Evolutionary conservation across 1,284 basidiomycete species (phyloP), one percentile per base, ranked within the genome.

Genomic region (Cryptococcus sp.): DNA sequence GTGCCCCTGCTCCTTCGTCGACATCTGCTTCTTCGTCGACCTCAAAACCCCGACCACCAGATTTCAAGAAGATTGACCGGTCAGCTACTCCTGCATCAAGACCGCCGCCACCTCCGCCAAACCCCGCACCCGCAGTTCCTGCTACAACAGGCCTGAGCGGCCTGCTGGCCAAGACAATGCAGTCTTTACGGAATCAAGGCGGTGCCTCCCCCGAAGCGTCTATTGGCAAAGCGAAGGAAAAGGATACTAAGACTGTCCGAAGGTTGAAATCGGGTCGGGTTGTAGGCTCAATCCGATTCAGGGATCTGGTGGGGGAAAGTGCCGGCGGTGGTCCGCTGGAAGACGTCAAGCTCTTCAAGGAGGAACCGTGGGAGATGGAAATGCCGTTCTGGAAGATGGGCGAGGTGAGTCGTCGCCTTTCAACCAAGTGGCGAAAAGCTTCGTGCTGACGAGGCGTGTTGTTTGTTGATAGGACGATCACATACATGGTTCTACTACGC

Each of bases 331-430:
- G 71, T 5, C 51, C 57, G 3, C 53, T 77, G 10, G 65, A 59
- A 20, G 63, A 60, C 11, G 46, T 72, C 40, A 61, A 60, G 39
- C 25, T 57, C 22, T 77, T 77, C 59, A 64, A 38, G 4, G 53
- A 72, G 47, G 71, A 69, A 53, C 38, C 68, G 5, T 61, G 56
- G 35, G 73, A 77, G 63, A 59, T 70, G n/a, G 71, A 72, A 49
- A 50, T 35, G 1, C 55, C 68, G 1, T 60, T 56, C 1, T 76
- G 72, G 72, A 53, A 64, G 23, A 39, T 46, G 13, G 54, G 57
- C 16, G 57, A 47, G 22, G 66, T 65, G 40, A 45, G 60, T 57
- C 15, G 23, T 13, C 0, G 16, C 23, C 16, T 22, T 22, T 25
- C 16, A 17, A 39, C 46, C 22, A n/a, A 47, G 22, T 19, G n/a